These are phyloP conservation scores for Hypoxylon crocopeplum DNA, from an alignment of 495 filamentous ascomycete genomes.

Conservation along the genomic window DNA sequence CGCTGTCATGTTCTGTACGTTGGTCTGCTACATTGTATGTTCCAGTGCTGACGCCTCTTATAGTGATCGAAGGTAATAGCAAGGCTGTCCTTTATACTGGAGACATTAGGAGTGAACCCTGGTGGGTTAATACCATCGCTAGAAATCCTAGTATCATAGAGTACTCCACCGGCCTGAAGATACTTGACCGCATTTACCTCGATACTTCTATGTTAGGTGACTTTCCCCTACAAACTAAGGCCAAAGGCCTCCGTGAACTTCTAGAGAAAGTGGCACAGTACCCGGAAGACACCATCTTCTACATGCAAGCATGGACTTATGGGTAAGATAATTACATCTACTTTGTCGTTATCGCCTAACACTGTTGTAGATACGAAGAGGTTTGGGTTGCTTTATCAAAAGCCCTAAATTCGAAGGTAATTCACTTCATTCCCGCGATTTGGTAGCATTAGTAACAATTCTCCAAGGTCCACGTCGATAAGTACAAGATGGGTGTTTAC, in stretches of 20 bases:
- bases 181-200: conserved; percentile 80
- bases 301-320: conserved; percentile 91
- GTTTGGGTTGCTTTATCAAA: conserved; percentile 86
- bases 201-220: conserved; percentile 78
- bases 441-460: conserved; percentile 1
- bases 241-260: conserved; percentile 78
- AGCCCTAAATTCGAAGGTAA: conserved; percentile 68
- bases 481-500: conserved; percentile 80
- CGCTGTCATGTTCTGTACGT: conserved; percentile 82
- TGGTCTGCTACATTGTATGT: not conserved
- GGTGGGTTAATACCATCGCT: conserved; percentile 61
- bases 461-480: conserved; percentile 77
- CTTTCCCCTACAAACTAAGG: conserved; percentile 60
- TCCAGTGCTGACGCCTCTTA: not conserved
- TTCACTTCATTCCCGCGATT: not conserved
- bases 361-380: conserved; percentile 68
- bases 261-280: conserved; percentile 72
- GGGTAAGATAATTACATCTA: conserved; percentile 57
- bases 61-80: conserved; percentile 76
- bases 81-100: conserved; percentile 89
- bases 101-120: conserved; percentile 80
- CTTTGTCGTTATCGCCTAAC: not conserved
- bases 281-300: conserved; percentile 78
- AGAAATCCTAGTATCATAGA: conserved; percentile 78
- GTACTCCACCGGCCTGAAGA: conserved; percentile 70